Evolutionary conservation across 2,329 filamentous ascomycete genomes (phyloP).

Genomic region (Aspergillus sp.): DNA sequence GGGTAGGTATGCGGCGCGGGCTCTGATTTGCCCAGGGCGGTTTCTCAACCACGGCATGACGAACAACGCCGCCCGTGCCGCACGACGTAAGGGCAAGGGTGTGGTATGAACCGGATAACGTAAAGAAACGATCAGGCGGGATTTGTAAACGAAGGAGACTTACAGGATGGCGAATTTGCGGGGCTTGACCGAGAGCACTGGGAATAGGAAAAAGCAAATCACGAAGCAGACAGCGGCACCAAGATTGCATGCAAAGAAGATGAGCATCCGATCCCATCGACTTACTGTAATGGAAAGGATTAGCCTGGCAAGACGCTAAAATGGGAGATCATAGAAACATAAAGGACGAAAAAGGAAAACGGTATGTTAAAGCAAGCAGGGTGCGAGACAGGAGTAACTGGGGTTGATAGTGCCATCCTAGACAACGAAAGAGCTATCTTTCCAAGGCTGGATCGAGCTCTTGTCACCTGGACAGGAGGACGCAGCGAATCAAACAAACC

Average conservation of each 20-base stretch:
- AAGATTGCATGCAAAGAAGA: conserved; percentile 89
- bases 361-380: neutral
- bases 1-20: conserved; percentile 2
- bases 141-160: conserved; percentile 50
- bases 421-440: conserved; percentile 27
- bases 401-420: conserved; percentile 5
- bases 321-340: neutral
- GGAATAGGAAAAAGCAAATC: conserved; percentile 84
- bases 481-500: conserved; percentile 21
- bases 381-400: neutral
- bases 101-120: conserved; percentile 12
- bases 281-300: conserved; percentile 65
- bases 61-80: conserved; percentile 18
- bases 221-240: conserved; percentile 89
- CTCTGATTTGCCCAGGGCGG: conserved; percentile 3
- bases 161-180: conserved; percentile 97
- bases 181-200: conserved; percentile 74
- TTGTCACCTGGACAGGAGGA: conserved; percentile 33
- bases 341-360: conserved; percentile 3
- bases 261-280: conserved; percentile 90
- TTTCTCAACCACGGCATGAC: conserved; percentile 25
- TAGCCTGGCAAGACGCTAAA: conserved; percentile 14
- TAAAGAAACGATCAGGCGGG: conserved; percentile 10
- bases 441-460: conserved; percentile 40
- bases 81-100: conserved; percentile 17